These are phyloP conservation scores for Picea glauca DNA, from an alignment of 75 land plant species.

Conservation along the genomic window DNA sequence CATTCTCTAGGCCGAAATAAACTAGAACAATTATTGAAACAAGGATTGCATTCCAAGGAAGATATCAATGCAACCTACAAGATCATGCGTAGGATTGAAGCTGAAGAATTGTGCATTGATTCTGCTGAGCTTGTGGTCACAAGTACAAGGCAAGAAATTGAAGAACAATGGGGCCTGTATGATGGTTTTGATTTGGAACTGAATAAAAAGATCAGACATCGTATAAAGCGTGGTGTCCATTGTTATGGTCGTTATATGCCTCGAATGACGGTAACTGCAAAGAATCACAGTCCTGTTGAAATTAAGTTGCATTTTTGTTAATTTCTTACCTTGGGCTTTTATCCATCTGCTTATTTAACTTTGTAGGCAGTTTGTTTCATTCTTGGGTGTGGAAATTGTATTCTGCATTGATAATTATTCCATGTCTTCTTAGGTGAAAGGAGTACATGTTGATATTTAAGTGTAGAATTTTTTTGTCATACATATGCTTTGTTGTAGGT, in stretches of 20 bases:
- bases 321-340: background rate
- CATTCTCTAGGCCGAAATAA: slow-evolving; percentile 93
- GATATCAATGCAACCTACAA: slow-evolving; percentile 79
- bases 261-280: slow-evolving; percentile 74
- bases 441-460: background rate
- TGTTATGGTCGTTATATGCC: slow-evolving; percentile 90
- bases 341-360: background rate
- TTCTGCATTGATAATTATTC: background rate
- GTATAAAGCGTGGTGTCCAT: slow-evolving; percentile 69
- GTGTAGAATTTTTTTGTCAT: background rate
- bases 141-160: slow-evolving; percentile 89
- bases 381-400: too few species aligned
- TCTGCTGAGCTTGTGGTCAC: slow-evolving; percentile 85
- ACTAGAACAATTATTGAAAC: slow-evolving; percentile 83
- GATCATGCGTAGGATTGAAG: slow-evolving; percentile 84
- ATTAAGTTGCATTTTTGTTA: background rate
- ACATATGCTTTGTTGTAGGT: slow-evolving; percentile 33
- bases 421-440: background rate
- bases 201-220: slow-evolving; percentile 64
- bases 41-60: slow-evolving; percentile 75
- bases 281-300: background rate
- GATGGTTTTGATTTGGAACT: slow-evolving; percentile 86
- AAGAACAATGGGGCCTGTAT: slow-evolving; percentile 90
- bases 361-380: background rate
- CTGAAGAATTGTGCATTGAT: slow-evolving; percentile 78